Evolutionary conservation across 2,329 filamentous ascomycete genomes (phyloP).

Genomic region (Teratosphaeria viscida): DNA sequence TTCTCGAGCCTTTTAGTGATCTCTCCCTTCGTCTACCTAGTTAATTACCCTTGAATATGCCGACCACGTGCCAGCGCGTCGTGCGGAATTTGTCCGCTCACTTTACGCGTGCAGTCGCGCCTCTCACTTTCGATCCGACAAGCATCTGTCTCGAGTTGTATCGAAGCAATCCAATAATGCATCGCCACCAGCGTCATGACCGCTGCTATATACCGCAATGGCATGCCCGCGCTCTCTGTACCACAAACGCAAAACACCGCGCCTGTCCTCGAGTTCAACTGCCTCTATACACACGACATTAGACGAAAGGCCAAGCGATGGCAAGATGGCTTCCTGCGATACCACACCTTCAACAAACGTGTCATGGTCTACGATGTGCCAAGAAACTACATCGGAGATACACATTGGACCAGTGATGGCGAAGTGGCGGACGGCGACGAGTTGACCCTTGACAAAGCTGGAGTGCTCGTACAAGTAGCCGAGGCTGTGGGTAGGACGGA

Average conservation of each 20-base stretch:
- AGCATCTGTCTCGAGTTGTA: neutral
- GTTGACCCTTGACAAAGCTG: conserved; percentile 63
- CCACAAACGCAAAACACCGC: conserved; percentile 55
- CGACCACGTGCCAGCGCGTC: neutral
- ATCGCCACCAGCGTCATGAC: conserved; percentile 16
- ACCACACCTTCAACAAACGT: conserved; percentile 82
- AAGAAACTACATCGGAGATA: conserved; percentile 72
- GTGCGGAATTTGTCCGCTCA: neutral
- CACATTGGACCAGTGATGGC: conserved; percentile 62
- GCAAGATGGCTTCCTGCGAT: conserved; percentile 84
- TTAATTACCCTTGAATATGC: too few relatives aligned
- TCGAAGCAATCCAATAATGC: neutral
- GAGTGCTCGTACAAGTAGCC: conserved; percentile 67
- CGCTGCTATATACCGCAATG: conserved; percentile 22
- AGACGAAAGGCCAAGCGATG: conserved; percentile 81
- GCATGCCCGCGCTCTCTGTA: conserved; percentile 27
- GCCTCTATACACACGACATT: conserved; percentile 78
- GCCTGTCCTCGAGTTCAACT: conserved; percentile 68
- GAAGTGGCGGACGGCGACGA: conserved; percentile 75
- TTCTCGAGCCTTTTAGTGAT: too few relatives aligned
- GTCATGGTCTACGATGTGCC: conserved; percentile 82
- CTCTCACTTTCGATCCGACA: neutral
- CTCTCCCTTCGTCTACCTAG: too few relatives aligned
- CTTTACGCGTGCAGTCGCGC: neutral
- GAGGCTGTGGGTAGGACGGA: conserved; percentile 63